phyloP scores from a whole-genome alignment of 106 monocot genomes.

The Posidonia australis region DNA sequence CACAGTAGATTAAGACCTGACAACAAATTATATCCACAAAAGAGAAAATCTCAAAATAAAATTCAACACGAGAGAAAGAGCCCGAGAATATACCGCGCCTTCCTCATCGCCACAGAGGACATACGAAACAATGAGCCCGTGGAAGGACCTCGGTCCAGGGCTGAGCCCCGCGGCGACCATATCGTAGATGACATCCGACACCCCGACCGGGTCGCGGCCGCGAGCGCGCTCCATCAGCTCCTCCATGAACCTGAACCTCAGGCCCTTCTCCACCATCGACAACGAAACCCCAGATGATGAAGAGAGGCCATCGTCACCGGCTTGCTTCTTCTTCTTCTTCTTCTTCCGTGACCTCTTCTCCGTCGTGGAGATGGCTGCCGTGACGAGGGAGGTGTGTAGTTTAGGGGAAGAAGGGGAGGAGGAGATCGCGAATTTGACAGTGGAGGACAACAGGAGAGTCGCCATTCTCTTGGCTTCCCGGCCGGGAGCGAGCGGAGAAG shows the following conservation, averaged over 20 bases:
- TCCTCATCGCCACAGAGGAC: constrained; percentile 60
- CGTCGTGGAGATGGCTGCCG: neutral
- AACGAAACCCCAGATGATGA: constrained; percentile 6
- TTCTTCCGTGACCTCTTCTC: constrained; percentile 9
- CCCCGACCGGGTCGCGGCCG: constrained; percentile 36
- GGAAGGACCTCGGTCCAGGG: constrained; percentile 82
- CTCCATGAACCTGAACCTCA: constrained; percentile 78
- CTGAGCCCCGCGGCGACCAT: constrained; percentile 86
- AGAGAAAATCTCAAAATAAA: too few relatives aligned
- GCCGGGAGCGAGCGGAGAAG: neutral
- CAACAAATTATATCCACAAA: too few relatives aligned
- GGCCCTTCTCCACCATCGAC: constrained; percentile 46
- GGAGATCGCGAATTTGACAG: neutral
- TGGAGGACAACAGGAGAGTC: neutral
- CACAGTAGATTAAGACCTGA: too few relatives aligned
- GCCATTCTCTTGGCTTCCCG: neutral
- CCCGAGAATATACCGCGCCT: constrained; percentile 46
- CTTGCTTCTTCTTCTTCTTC: constrained; percentile 26
- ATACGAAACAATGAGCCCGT: constrained; percentile 71
- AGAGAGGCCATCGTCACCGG: constrained; percentile 14
- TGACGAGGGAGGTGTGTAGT: neutral
- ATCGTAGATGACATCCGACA: constrained; percentile 63
- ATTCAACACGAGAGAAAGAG: neutral
- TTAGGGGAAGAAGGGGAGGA: neutral
- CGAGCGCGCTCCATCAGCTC: constrained; percentile 73